Percentiles rank a stretch among this genome's conserved stretches.
Conservation (phyloP, 2,329 filamentous ascomycete species). For the Ampelomyces quisqualis region DNA sequence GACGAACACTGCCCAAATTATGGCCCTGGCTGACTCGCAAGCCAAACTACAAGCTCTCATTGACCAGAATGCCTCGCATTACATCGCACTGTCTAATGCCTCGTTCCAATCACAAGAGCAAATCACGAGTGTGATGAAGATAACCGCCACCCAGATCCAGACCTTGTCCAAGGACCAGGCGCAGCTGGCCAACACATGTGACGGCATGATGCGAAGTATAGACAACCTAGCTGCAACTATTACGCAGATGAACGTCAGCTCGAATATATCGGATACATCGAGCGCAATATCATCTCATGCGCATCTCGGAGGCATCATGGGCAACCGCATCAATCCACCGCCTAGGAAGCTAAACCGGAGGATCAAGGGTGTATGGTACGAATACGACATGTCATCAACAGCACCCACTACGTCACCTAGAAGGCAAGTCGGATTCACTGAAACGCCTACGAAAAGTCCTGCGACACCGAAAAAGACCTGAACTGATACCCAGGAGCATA, state of each 20-base stretch:
- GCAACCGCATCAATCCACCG: slow-evolving; percentile 28
- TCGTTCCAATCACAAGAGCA: slow-evolving; percentile 35
- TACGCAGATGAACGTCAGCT: slow-evolving; percentile 14
- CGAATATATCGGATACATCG: slow-evolving; percentile 16
- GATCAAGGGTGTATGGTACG: slow-evolving; percentile 43
- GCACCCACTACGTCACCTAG: slow-evolving; percentile 12
- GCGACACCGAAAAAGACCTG: slow-evolving; percentile 10
- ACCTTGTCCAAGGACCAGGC: slow-evolving; percentile 30
- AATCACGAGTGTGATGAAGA: slow-evolving; percentile 28
- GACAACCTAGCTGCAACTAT: slow-evolving; percentile 24
- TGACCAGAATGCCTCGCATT: slow-evolving; percentile 38
- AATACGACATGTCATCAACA: slow-evolving; percentile 29
- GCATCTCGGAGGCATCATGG: slow-evolving; percentile 17
- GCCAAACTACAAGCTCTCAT: slow-evolving; percentile 33
- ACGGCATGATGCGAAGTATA: slow-evolving; percentile 33
- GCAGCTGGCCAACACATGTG: slow-evolving; percentile 32
- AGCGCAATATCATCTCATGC: slow-evolving; percentile 12
- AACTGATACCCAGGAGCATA: not conserved
- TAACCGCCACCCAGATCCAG: slow-evolving; percentile 32
- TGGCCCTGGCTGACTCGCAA: slow-evolving; percentile 35
- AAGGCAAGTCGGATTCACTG: slow-evolving; percentile 18
- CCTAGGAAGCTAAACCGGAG: slow-evolving; percentile 37
- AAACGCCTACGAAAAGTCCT: slow-evolving; percentile 29
- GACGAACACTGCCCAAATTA: slow-evolving; percentile 39
- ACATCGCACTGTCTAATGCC: slow-evolving; percentile 38